Conservation (phyloP, 208 protist species). For the Wallacemonas sp. region DNA sequence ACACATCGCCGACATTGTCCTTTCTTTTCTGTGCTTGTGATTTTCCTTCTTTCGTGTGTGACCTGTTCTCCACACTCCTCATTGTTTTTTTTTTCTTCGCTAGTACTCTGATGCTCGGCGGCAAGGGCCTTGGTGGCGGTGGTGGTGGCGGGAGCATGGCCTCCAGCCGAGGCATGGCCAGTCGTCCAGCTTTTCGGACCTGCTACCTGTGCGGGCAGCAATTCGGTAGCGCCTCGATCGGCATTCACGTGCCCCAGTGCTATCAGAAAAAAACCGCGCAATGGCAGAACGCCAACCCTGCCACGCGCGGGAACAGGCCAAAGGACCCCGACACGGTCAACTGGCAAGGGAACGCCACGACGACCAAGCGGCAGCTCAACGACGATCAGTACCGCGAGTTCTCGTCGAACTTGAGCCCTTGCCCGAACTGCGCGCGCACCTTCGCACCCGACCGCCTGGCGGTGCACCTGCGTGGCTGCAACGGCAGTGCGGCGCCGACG, state of each 20-base stretch:
- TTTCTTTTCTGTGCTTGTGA: too few relatives aligned
- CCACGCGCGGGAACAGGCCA: slow-evolving; percentile 66
- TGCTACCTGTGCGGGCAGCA: slow-evolving; percentile 92
- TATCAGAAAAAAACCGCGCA: slow-evolving; percentile 84
- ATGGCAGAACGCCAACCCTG: slow-evolving; percentile 70
- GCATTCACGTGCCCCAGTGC: slow-evolving; percentile 92
- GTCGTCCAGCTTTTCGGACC: slow-evolving; percentile 62
- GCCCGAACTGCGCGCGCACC: slow-evolving; percentile 83
- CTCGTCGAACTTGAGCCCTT: slow-evolving; percentile 76
- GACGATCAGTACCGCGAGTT: slow-evolving; percentile 83
- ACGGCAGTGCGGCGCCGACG: slow-evolving; percentile 22
- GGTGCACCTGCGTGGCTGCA: slow-evolving; percentile 89
- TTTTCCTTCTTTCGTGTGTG: too few relatives aligned
- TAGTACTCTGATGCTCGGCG: too few relatives aligned
- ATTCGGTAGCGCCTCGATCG: slow-evolving; percentile 87
- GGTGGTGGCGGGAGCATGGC: background rate
- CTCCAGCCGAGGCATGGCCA: slow-evolving; percentile 5
- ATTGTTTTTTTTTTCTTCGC: too few relatives aligned
- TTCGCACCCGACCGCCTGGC: slow-evolving; percentile 91
- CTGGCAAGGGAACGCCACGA: slow-evolving; percentile 49
- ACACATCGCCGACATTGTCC: too few relatives aligned
- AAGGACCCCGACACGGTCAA: slow-evolving; percentile 80
- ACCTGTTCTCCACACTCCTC: too few relatives aligned
- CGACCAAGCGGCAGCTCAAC: slow-evolving; percentile 51
- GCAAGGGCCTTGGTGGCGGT: too few relatives aligned